Conservation (phyloP, 208 protist genomes). For the Phytomonas serpens region DNA sequence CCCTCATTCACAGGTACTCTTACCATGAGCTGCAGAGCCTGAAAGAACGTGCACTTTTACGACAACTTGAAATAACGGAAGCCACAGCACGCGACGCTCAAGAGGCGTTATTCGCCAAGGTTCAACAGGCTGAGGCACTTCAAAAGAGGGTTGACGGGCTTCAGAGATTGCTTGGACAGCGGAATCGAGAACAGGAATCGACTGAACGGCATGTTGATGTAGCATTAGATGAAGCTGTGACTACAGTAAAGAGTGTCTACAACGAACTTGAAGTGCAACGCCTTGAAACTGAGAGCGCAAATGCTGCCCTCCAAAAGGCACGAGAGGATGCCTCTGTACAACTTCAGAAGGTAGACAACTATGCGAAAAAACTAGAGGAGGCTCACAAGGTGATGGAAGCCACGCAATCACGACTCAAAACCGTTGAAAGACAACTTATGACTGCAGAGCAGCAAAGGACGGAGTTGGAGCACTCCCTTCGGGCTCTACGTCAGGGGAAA, state of each 20-base stretch:
- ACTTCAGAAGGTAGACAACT: background rate
- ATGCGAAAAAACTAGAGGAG: background rate
- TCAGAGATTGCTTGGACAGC: conserved; percentile 37
- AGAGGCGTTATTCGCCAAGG: conserved; percentile 17
- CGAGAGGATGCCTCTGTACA: conserved; percentile 4
- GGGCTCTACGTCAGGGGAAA: background rate
- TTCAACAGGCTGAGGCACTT: conserved; percentile 17
- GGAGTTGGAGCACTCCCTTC: background rate
- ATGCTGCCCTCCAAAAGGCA: conserved; percentile 4
- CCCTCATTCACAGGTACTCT: conserved; percentile 28
- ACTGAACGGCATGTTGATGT: conserved; percentile 28
- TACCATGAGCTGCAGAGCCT: conserved; percentile 33
- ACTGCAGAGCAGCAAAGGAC: background rate
- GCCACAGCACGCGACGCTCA: conserved; percentile 18
- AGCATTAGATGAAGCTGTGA: conserved; percentile 49
- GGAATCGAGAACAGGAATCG: conserved; percentile 20
- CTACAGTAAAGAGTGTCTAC: conserved; percentile 45
- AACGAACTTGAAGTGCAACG: conserved; percentile 29
- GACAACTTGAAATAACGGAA: conserved; percentile 15
- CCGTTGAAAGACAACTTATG: background rate
- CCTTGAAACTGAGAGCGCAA: conserved; percentile 14
- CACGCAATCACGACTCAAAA: background rate
- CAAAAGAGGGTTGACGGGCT: conserved; percentile 19
- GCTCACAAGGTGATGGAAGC: background rate
- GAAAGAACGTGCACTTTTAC: background rate